A percentile compares a stretch with the other conserved stretches of the same genome.
These are phyloP conservation scores for Paraphoma sp. DNA, from an alignment of 2,329 filamentous ascomycete genomes.

Conservation along the genomic window DNA sequence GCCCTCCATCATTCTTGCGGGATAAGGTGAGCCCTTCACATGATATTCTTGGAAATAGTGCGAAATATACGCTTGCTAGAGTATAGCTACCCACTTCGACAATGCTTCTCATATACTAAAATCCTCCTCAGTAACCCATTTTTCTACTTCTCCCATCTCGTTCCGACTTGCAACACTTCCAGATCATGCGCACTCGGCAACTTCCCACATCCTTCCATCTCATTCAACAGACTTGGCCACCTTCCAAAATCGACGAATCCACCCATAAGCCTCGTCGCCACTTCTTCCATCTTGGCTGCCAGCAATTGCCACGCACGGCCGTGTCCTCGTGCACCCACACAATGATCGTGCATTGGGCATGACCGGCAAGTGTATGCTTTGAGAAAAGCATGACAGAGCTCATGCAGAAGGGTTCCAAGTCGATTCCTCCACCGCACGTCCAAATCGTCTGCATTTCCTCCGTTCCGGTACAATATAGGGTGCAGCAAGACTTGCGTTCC, in stretches of 20 bases:
- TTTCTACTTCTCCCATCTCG: not conserved
- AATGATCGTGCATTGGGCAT: slow-evolving; percentile 13
- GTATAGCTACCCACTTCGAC: too few relatives aligned
- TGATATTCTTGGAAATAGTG: too few relatives aligned
- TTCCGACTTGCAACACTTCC: slow-evolving; percentile 7
- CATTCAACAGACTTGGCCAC: slow-evolving; percentile 16
- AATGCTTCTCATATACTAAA: too few relatives aligned
- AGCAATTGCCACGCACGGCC: slow-evolving; percentile 26
- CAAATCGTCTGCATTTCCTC: not conserved
- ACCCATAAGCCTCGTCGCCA: slow-evolving; percentile 16
- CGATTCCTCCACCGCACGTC: slow-evolving; percentile 9
- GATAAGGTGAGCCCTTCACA: too few relatives aligned
- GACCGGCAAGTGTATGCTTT: slow-evolving; percentile 19
- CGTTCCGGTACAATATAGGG: slow-evolving; percentile 13
- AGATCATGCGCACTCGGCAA: slow-evolving; percentile 24
- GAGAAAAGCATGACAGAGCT: slow-evolving; percentile 23
- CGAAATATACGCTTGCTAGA: too few relatives aligned
- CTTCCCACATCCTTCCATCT: slow-evolving; percentile 8
- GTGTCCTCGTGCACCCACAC: slow-evolving; percentile 13
- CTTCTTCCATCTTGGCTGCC: slow-evolving; percentile 23
- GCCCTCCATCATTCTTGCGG: too few relatives aligned
- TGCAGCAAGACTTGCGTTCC: slow-evolving; percentile 21
- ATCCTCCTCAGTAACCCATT: too few relatives aligned
- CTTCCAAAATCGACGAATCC: slow-evolving; percentile 18
- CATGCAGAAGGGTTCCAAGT: slow-evolving; percentile 22